phyloP scores from a whole-genome alignment of 2,329 filamentous ascomycete species.

The Ceratocystis cacaofunesta region DNA sequence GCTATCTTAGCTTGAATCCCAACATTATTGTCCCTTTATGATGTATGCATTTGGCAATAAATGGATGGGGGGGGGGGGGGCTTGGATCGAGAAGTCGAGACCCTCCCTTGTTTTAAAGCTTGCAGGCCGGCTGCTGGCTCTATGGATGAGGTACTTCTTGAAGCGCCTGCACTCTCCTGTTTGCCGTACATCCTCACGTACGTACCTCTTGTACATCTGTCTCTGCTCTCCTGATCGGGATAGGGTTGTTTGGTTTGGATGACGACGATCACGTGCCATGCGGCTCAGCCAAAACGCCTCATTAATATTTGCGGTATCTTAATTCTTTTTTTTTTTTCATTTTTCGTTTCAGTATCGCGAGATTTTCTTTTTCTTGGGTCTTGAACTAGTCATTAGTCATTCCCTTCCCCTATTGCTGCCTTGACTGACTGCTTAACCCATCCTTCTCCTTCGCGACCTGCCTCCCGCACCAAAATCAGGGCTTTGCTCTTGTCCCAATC shows the following conservation, averaged over 20 bases:
- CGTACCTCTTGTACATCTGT: not conserved
- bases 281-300: not conserved
- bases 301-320: not conserved
- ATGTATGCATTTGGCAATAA: not conserved
- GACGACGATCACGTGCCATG: conserved; percentile 2
- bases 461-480: not conserved
- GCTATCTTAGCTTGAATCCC: not conserved
- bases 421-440: not conserved
- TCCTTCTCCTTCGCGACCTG: not conserved
- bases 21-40: not conserved
- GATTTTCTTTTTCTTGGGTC: not conserved
- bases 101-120: too few relatives aligned
- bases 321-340: not conserved
- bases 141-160: too few relatives aligned
- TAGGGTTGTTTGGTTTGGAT: not conserved
- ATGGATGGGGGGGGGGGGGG: not conserved
- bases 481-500: not conserved
- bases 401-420: too few relatives aligned
- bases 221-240: not conserved
- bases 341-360: not conserved
- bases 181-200: too few relatives aligned
- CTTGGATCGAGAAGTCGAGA: too few relatives aligned
- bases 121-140: too few relatives aligned
- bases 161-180: too few relatives aligned
- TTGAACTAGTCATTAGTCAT: too few relatives aligned